A percentile compares a stretch with the other conserved stretches of the same genome.
Conservation (phyloP, 176 grass and related monocot species). For the Carex littledalei region DNA sequence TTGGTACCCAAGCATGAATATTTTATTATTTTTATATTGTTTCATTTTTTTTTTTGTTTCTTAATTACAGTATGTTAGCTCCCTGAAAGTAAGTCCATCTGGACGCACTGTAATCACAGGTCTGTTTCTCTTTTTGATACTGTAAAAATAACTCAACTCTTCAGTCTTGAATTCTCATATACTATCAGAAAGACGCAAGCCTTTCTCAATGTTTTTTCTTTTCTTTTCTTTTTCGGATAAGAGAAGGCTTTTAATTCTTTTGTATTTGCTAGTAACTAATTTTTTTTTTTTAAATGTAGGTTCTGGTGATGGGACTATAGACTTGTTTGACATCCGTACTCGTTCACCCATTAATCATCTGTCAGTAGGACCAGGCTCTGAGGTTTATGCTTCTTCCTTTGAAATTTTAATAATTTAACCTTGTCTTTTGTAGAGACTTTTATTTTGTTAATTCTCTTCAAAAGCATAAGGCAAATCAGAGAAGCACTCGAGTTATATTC, state of each 20-base stretch:
- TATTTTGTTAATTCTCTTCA: background rate
- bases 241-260: background rate
- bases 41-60: background rate
- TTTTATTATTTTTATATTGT: background rate
- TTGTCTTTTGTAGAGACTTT: background rate
- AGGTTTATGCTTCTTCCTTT: slow-evolving; percentile 52
- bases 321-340: slow-evolving; percentile 87
- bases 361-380: slow-evolving; percentile 67
- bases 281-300: slow-evolving; percentile 43
- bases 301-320: slow-evolving; percentile 90
- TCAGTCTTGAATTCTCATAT: background rate
- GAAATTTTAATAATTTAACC: background rate
- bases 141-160: background rate
- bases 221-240: background rate
- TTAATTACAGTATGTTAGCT: slow-evolving; percentile 73
- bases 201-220: background rate
- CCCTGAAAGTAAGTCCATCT: slow-evolving; percentile 76
- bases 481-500: background rate
- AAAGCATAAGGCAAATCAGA: background rate
- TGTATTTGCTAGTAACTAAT: background rate
- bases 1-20: background rate
- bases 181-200: background rate
- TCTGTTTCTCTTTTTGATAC: slow-evolving; percentile 15
- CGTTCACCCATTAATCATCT: slow-evolving; percentile 88
- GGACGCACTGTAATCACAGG: slow-evolving; percentile 84